Evolutionary conservation across 768 basidiomycete genomes (phyloP), one percentile per base, ranked within the genome.

Genomic region (Zangia roseola): DNA sequence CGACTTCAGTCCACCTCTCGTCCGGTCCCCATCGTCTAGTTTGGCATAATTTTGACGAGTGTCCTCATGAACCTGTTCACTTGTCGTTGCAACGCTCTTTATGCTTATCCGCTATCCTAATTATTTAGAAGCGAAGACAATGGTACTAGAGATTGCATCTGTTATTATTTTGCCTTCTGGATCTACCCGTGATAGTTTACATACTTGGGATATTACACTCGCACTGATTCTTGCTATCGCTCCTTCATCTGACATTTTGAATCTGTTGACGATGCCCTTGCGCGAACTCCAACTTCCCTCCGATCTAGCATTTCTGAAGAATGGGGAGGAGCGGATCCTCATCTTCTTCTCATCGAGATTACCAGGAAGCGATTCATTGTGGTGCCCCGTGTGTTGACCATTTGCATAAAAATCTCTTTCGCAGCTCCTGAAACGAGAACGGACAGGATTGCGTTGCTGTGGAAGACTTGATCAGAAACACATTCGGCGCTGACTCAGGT

Each of bases 261-360:
- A 37, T 50, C 39, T 12, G 21, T 40, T 48, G 5, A 16, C 30
- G 19, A 85, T 86, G 83, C 80, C 84, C 44, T 60, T 85, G 21
- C 71, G 71, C 46, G 64, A 71, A 53, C 57, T 69, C 25, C 58
- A 62, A 37, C 67, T 67, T 43, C 63, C 65, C 8, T 35, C 70
- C 19, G 69, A 76, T 35, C 67, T 68, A 24, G 45, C 50, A 23
- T 67, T 72, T 3, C 67, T 81, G 19, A 55, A 65, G 47, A 60
- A 68, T 25, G 72, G 70, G 10, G 67, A 74, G n/a, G 80, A 82
- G 35, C 60, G 71, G 14, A 87, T 75, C 50, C 45, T 88, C 23
- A 69, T 91, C n/a, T 88, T 90, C 63, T 88, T 83, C 53, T 78
- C 87, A 10, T 87, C 84, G 17, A 71, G 82, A 42, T 75, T 81